phyloP scores from a whole-genome alignment of 1,284 basidiomycete genomes.

The Dichomitus squalens region DNA sequence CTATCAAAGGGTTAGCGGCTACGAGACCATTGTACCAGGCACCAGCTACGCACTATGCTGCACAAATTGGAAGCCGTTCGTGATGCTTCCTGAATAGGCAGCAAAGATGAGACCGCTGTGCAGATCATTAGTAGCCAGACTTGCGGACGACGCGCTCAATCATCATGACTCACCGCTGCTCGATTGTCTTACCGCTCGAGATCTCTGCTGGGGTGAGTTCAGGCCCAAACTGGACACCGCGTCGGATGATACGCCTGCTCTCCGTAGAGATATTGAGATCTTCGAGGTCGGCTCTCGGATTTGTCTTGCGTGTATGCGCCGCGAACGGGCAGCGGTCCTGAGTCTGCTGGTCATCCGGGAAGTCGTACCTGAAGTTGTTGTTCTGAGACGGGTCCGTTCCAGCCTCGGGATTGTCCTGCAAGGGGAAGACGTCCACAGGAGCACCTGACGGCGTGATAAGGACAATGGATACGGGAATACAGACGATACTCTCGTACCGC shows the following conservation, averaged over 20 bases:
- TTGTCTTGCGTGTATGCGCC: constrained; percentile 57
- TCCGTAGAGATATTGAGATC: constrained; percentile 6
- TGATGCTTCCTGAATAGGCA: constrained; percentile 50
- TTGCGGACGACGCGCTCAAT: neutral
- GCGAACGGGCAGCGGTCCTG: constrained; percentile 51
- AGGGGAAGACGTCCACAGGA: constrained; percentile 39
- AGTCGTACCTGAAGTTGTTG: constrained; percentile 40
- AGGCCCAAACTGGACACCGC: constrained; percentile 43
- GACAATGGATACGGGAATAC: neutral
- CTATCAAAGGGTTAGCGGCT: constrained; percentile 2
- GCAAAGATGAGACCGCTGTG: constrained; percentile 47
- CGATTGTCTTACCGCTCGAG: constrained; percentile 36
- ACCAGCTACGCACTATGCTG: constrained; percentile 34
- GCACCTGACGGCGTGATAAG: constrained; percentile 28
- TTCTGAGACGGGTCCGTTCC: constrained; percentile 35
- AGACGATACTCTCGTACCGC: constrained; percentile 39
- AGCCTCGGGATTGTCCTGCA: constrained; percentile 35
- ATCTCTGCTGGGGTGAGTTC: constrained; percentile 43
- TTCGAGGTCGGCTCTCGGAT: constrained; percentile 42
- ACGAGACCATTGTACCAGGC: neutral
- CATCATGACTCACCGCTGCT: constrained; percentile 35
- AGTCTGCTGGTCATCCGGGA: constrained; percentile 32
- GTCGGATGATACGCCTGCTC: constrained; percentile 34
- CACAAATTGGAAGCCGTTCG: constrained; percentile 50
- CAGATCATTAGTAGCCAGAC: neutral